phyloP scores from a whole-genome alignment of 225 moss, liverwort and hornwort genomes.

The Asterella californica region DNA sequence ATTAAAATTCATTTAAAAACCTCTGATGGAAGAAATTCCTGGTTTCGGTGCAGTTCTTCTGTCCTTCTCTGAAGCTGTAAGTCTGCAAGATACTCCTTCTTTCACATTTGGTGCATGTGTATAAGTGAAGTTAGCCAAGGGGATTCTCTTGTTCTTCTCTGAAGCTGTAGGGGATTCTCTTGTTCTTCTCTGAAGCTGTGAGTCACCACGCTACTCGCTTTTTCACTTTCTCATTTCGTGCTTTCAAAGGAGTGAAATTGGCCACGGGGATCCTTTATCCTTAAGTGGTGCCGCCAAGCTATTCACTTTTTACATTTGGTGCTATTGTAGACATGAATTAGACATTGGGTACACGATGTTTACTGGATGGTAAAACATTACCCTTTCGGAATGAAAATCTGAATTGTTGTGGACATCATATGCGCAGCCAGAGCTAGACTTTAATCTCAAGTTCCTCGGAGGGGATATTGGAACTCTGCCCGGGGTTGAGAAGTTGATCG shows the following conservation, averaged over 20 bases:
- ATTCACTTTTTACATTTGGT: background rate
- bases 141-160: too few species aligned
- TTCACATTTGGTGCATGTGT: background rate
- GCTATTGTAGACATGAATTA: too few species aligned
- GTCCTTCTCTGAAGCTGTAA: conserved; percentile 71
- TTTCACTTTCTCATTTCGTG: too few species aligned
- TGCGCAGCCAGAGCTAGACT: conserved; percentile 79
- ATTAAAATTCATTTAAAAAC: conserved; percentile 80
- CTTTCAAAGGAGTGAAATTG: too few species aligned
- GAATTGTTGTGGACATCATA: too few species aligned
- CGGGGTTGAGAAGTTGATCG: conserved; percentile 84
- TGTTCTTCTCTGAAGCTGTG: too few species aligned
- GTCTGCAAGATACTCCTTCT: conserved; percentile 9
- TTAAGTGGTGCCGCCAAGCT: background rate
- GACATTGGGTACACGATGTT: too few species aligned
- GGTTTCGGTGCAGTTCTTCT: conserved; percentile 84
- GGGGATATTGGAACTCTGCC: conserved; percentile 67
- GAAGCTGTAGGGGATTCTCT: too few species aligned
- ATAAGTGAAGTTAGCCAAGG: too few species aligned
- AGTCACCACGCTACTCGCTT: too few species aligned
- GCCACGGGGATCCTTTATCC: background rate
- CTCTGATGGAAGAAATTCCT: conserved; percentile 65
- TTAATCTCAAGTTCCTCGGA: conserved; percentile 72
- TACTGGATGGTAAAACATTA: too few species aligned
- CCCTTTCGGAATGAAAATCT: too few species aligned